A percentile compares a stretch with the other conserved stretches of the same genome.
phyloP scores from a whole-genome alignment of 768 basidiomycete species.

The Scleroderma bovista region DNA sequence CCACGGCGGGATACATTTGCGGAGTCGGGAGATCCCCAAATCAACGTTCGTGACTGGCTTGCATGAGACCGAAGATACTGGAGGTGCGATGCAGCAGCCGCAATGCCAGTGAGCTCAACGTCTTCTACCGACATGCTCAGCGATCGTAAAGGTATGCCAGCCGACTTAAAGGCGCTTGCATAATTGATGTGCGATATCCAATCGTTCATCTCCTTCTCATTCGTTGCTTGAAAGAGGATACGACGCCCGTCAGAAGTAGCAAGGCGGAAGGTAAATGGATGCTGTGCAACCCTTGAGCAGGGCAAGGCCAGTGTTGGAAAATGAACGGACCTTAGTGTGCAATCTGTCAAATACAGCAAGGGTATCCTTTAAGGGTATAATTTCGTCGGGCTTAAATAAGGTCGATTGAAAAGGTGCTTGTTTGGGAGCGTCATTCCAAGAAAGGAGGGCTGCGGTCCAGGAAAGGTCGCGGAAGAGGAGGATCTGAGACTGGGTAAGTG shows the following conservation, averaged over 20 bases:
- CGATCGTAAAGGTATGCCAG: constrained; percentile 76
- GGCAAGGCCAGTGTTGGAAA: not conserved
- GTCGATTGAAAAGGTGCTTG: constrained; percentile 35
- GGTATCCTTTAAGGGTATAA: constrained; percentile 69
- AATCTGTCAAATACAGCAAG: constrained; percentile 77
- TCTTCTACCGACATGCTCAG: constrained; percentile 62
- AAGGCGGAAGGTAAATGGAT: constrained; percentile 72
- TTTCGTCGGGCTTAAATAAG: constrained; percentile 76
- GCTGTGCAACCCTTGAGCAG: constrained; percentile 31
- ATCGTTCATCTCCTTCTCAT: constrained; percentile 70
- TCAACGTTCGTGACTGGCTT: constrained; percentile 19
- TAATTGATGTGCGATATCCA: constrained; percentile 96
- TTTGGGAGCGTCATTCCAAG: constrained; percentile 35
- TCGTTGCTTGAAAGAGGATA: constrained; percentile 68
- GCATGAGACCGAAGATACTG: constrained; percentile 50
- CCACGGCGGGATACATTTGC: not conserved
- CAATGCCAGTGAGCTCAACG: constrained; percentile 74
- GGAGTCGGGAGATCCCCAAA: constrained; percentile 38
- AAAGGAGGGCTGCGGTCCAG: constrained; percentile 45
- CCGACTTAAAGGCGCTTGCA: constrained; percentile 85
- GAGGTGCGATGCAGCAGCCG: constrained; percentile 80
- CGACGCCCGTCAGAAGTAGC: constrained; percentile 73
- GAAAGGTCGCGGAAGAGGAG: constrained; percentile 79
- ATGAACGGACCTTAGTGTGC: constrained; percentile 61
- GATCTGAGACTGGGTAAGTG: constrained; percentile 86